Base-by-base conservation (phyloP, 1,139 yeast species). In the Arxiozyma telluris region DNA sequence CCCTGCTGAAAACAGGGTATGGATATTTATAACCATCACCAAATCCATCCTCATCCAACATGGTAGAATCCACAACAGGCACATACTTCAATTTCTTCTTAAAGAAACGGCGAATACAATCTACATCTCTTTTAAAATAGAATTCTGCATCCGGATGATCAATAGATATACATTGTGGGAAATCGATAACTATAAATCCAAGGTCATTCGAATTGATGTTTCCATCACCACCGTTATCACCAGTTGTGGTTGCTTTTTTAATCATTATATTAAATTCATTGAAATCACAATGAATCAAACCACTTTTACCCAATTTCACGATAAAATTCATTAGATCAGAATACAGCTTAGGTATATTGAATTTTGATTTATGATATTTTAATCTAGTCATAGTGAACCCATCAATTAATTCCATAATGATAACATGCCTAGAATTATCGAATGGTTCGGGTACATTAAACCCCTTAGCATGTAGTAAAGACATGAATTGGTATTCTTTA, bases 121-220 rank as follows among this genome's bases (percentile, higher is more conserved):
- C 86, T 25, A 93, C 96, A 72, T 93, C 99, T 72, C 98, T 80
- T 61, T 87, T 83, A 68, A 93, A 93, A 68, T 88, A 91, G 55
- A 78, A 79, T 60, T 84, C 84, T 15, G 98, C 98, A 66, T 93
- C 96, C 3, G 76, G 77, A 68, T 93, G 99, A 61, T 87, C 91
- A 47, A 87, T 87, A 20, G 96, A 88, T 23, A 93, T 87, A 82
- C 97, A 91, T 71, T 93, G 99, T 5, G 99, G 99, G 76, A 93
- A 93, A 77, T 93, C 99, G 63, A 93, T 93, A 27, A 93, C 96
- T 25, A 90, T 85, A 62, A 90, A 88, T 48, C 83, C 87, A 51
- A 70, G 73, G 55, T 82, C 86, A 52, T 78, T 78, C 27, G 55
- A 76, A 44, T 76, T 78, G 12, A 78, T 81, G 48, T 38, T 25